Conservation (phyloP, 1,284 basidiomycete species). For the Irpex sp. region DNA sequence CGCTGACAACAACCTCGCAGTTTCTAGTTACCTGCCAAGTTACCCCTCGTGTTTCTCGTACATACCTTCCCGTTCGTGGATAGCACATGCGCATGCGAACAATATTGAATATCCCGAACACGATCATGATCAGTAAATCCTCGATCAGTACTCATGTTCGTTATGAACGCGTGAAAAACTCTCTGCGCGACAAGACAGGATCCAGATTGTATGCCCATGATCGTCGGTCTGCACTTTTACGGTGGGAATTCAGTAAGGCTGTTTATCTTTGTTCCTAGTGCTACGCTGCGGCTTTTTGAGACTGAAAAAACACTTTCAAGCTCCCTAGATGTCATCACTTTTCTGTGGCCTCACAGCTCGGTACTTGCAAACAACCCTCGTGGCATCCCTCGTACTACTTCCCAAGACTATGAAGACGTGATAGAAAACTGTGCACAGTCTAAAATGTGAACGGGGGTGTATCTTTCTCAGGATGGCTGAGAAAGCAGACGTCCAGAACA, state of each 20-base stretch:
- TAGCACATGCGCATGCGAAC: not conserved
- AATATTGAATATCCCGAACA: not conserved
- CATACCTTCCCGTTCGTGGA: not conserved
- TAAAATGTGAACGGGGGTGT: not conserved
- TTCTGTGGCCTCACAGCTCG: not conserved
- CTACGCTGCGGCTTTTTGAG: not conserved
- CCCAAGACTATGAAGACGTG: not conserved
- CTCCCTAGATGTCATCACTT: not conserved
- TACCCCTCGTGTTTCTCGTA: not conserved
- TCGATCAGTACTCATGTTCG: not conserved
- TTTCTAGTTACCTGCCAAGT: not conserved
- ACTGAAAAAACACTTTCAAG: not conserved
- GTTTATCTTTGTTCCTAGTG: not conserved
- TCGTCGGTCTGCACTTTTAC: not conserved
- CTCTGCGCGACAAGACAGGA: not conserved
- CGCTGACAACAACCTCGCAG: not conserved
- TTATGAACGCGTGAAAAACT: not conserved
- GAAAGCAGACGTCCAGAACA: not conserved
- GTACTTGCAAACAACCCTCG: not conserved
- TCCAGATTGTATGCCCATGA: not conserved
- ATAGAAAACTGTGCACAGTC: not conserved
- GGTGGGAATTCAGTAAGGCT: not conserved
- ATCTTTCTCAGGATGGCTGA: not conserved
- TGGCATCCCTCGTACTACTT: not conserved
- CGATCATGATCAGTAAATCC: not conserved